A percentile compares a stretch with the other conserved stretches of the same genome.
Evolutionary conservation across 192 early-diverging fungal species (phyloP).

Genomic region (Backusella liffmaniae): DNA sequence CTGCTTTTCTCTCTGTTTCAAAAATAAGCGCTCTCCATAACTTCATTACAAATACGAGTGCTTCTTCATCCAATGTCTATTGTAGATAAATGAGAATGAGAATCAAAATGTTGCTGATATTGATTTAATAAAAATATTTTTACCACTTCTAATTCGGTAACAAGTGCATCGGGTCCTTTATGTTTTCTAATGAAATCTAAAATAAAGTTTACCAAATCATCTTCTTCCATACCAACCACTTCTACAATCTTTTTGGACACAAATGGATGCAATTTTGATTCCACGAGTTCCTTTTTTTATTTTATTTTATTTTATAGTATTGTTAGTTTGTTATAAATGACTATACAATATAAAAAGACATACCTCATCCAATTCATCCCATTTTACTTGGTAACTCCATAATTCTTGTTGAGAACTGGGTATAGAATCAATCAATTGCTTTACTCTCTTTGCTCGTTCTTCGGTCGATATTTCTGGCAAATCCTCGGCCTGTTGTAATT

Average conservation of each 20-base stretch:
- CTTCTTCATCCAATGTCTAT: conserved; percentile 86
- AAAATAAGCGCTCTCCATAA: conserved; percentile 88
- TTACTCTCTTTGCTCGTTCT: conserved; percentile 62
- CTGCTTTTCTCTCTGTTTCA: conserved; percentile 66
- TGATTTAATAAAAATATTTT: conserved; percentile 10
- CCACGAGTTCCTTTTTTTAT: conserved; percentile 48
- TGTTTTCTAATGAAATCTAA: conserved; percentile 64
- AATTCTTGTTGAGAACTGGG: conserved; percentile 68
- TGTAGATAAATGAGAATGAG: not conserved
- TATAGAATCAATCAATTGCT: conserved; percentile 65
- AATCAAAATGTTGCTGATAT: not conserved
- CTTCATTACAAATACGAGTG: conserved; percentile 81
- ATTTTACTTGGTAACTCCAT: conserved; percentile 72
- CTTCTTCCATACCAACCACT: conserved; percentile 77
- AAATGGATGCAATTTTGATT: conserved; percentile 71
- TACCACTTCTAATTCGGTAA: conserved; percentile 77
- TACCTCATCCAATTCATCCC: conserved; percentile 75
- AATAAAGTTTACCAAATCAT: conserved; percentile 80
- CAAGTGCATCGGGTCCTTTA: conserved; percentile 64
- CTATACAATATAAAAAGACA: not conserved
- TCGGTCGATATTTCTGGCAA: conserved; percentile 60
- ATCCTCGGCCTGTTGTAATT: conserved; percentile 20
- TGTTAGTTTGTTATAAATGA: not conserved
- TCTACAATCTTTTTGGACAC: conserved; percentile 77
- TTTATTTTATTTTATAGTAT: conserved; percentile 26